Conservation (phyloP, 495 filamentous ascomycete species). For the Aspergillus nanangensis region DNA sequence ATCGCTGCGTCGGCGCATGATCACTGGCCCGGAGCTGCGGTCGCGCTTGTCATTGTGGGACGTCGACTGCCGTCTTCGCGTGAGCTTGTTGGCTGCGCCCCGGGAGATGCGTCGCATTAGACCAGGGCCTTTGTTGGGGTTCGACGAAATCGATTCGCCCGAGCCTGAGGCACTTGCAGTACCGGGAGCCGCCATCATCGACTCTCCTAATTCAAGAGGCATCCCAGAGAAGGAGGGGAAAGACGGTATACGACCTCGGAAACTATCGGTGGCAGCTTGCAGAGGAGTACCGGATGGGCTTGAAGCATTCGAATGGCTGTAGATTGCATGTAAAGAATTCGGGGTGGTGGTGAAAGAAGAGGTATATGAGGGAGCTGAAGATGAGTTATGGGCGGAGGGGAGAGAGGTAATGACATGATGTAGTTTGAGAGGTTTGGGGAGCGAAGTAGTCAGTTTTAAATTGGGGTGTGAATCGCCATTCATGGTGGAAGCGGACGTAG, state of each 20-base stretch:
- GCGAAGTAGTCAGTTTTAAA: constrained; percentile 39
- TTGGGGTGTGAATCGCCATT: constrained; percentile 37
- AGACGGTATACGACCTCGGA: constrained; percentile 39
- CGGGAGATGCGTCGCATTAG: constrained; percentile 63
- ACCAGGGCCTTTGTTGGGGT: constrained; percentile 50
- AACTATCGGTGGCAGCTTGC: constrained; percentile 46
- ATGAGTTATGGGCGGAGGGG: constrained; percentile 20
- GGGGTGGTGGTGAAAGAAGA: constrained; percentile 30
- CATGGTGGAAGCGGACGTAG: constrained; percentile 36
- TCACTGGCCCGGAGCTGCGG: constrained; percentile 81
- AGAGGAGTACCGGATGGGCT: constrained; percentile 48
- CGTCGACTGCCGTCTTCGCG: constrained; percentile 64
- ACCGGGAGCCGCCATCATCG: constrained; percentile 42
- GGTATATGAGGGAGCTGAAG: constrained; percentile 26
- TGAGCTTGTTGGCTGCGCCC: constrained; percentile 60
- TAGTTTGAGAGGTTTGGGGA: constrained; percentile 31
- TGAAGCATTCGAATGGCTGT: constrained; percentile 33
- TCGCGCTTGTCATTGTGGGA: constrained; percentile 71
- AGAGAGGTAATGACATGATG: constrained; percentile 35
- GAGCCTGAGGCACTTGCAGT: constrained; percentile 27
- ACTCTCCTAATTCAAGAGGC: constrained; percentile 52
- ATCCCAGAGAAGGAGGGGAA: constrained; percentile 32
- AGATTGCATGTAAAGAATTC: constrained; percentile 23
- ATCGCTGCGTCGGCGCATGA: constrained; percentile 81
- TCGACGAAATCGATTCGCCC: constrained; percentile 50